Evolutionary conservation across 2,329 filamentous ascomycete species (phyloP), one percentile per base, ranked within the genome.

Genomic region (Kalaharituber pfeilii): DNA sequence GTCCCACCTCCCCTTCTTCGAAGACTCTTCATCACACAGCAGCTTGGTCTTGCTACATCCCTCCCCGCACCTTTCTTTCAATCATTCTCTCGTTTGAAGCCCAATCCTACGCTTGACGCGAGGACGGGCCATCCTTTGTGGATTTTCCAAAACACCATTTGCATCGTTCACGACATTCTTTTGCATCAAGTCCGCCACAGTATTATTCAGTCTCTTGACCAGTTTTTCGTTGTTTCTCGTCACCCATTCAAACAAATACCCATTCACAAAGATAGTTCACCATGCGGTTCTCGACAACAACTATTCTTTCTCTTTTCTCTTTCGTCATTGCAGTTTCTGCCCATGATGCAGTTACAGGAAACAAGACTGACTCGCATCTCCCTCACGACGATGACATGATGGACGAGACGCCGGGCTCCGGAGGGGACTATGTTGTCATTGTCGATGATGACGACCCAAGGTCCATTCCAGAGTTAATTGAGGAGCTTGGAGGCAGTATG

Each of bases 401-500:
- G 6, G 55, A 58, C n/a, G 50, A 58, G 22, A 56, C 51, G 18
- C 45, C 59, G 2, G 57, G 59, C 5, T 58, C 53, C 20, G 57
- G 53, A 20, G 57, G 60, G 27, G 57, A 58, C n/a, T 64, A 60
- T 52, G 56, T 59, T 36, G 60, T 62, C 15, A 51, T 64, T 22
- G 44, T 63, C 36, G 54, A 62, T 30, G 56, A 61, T 20, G 52
- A 57, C 3, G 61, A 64, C 36, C 57, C 54, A 2, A 54, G 61
- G 25, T 55, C 54, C 4, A 60, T 62, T 36, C 54, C 61, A 11
- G 51, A 59, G 7, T 53, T 64, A 44, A 54, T 64, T 8, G 45
- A 44, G 9, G 62, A 62, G 51, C 62, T 63, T 61, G 57, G 54
- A 8, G 52, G 60, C 9, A 57, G 57, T 8, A 45, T 27, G 25